Conservation (phyloP, 2,329 filamentous ascomycete genomes). For the Colletotrichum cuscutae region DNA sequence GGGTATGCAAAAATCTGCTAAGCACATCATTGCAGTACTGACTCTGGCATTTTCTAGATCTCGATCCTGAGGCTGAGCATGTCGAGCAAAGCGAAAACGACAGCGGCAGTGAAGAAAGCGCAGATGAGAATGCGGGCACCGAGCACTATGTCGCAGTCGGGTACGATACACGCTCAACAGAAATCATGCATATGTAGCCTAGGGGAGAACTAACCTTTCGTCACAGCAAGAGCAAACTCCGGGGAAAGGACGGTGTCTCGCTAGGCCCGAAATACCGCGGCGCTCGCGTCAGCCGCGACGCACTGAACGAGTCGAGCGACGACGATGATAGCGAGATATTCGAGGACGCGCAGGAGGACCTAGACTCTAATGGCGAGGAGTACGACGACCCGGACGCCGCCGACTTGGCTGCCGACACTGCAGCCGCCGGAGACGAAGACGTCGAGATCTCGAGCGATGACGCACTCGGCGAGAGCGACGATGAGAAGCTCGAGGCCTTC, state of each 20-base stretch:
- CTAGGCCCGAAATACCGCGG: conserved; percentile 87
- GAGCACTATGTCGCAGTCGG: conserved; percentile 89
- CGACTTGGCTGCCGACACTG: conserved; percentile 63
- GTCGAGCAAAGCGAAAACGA: conserved; percentile 52
- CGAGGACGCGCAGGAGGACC: conserved; percentile 51
- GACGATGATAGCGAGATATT: conserved; percentile 64
- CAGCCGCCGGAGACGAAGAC: conserved; percentile 59
- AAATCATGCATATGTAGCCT: background rate
- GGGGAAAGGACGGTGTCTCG: conserved; percentile 74
- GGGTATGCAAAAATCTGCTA: conserved; percentile 1
- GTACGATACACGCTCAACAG: conserved; percentile 46
- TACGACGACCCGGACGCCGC: conserved; percentile 67
- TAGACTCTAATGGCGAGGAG: conserved; percentile 51
- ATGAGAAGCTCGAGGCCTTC: conserved; percentile 82
- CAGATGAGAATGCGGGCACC: conserved; percentile 69
- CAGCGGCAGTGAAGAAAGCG: conserved; percentile 49
- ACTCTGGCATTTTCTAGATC: conserved; percentile 26
- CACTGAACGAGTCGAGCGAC: conserved; percentile 50
- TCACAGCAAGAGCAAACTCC: conserved; percentile 81
- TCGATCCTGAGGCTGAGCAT: conserved; percentile 35
- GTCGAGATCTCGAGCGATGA: conserved; percentile 71
- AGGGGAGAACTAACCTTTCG: background rate
- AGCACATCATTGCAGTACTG: background rate
- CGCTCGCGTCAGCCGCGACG: conserved; percentile 76
- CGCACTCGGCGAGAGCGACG: conserved; percentile 86